phyloP scores from a whole-genome alignment of 2,329 filamentous ascomycete genomes.

The Fusarium napiforme region DNA sequence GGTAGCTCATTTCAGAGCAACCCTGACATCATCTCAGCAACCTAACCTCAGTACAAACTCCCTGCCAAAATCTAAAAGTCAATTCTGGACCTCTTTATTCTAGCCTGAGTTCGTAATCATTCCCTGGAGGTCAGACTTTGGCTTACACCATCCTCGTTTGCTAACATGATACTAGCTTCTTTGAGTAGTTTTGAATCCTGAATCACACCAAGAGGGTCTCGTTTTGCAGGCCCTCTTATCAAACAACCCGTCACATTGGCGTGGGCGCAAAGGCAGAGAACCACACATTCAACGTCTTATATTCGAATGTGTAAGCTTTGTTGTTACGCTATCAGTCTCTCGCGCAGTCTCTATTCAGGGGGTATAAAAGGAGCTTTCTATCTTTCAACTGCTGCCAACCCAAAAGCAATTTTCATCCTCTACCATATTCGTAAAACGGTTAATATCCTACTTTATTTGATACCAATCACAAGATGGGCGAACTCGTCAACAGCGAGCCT shows the following conservation, averaged over 20 bases:
- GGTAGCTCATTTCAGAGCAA: background rate
- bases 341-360: constrained; percentile 4
- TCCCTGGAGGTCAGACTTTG: constrained; percentile 17
- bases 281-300: background rate
- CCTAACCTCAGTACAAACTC: background rate
- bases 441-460: background rate
- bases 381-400: background rate
- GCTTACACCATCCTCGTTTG: constrained; percentile 24
- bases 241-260: background rate
- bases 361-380: constrained; percentile 13
- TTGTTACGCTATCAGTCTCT: background rate
- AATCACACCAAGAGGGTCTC: background rate
- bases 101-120: background rate
- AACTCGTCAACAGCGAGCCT: constrained; percentile 4
- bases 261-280: background rate
- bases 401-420: background rate
- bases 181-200: constrained; percentile 10
- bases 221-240: background rate
- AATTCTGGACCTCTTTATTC: background rate
- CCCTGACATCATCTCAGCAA: constrained; percentile 5
- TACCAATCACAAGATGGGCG: constrained; percentile 21
- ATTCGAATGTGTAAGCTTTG: background rate
- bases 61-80: background rate
- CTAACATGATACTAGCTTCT: constrained; percentile 15
- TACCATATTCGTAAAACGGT: background rate